Base-by-base conservation (phyloP, 352 stramenopile species). In the Globisporangium echinulatum region DNA sequence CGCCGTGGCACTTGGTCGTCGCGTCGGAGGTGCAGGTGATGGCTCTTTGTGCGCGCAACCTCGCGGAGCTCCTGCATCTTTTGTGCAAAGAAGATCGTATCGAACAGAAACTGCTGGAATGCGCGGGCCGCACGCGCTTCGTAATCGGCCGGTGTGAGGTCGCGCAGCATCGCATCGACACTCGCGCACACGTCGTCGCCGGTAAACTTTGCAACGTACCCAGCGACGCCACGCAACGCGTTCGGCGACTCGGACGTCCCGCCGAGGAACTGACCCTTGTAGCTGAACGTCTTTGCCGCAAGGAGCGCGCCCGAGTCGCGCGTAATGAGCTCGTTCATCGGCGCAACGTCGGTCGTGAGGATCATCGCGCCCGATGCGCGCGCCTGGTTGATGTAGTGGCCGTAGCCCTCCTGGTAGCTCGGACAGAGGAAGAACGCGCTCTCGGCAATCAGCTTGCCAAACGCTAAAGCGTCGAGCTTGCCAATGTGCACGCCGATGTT, bases 361-460 rank as follows among this genome's bases (percentile, higher is more conserved):
- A 87, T 73, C 25, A 85, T 15, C 0, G 69, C 72, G 14, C 68
- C 64, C 17, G 75, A 71, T 0, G 75, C 75, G 37, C 77, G 64
- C 19, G 75, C 77, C 56, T 87, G 77, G 54, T 87, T 87, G 49
- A 87, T 80, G 58, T 85, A 87, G 58, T 87, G 75, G 33, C 77
- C 77, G 62, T 84, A 85, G 19, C 74, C 74, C 46, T 87, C 77
- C 51, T 75, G 66, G 14, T 71, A 56, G 61, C 77, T 87, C 19
- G 77, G 65, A 43, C 77, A 84, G 58, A 87, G 62, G 46, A 84
- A 83, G 44, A 72, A 78, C 3, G 70, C 40, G 4, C 66, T 59
- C 37, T 81, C 70, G 2, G 69, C 60, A 46, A 85, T 69, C 7
- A 87, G 17, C 15, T 66, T 69, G 10, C 72, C 75, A 19, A 82